A percentile compares a stretch with the other conserved stretches of the same genome.
These are phyloP conservation scores for Ustilago tritici DNA, from an alignment of 1,284 basidiomycete species.

Conservation along the genomic window DNA sequence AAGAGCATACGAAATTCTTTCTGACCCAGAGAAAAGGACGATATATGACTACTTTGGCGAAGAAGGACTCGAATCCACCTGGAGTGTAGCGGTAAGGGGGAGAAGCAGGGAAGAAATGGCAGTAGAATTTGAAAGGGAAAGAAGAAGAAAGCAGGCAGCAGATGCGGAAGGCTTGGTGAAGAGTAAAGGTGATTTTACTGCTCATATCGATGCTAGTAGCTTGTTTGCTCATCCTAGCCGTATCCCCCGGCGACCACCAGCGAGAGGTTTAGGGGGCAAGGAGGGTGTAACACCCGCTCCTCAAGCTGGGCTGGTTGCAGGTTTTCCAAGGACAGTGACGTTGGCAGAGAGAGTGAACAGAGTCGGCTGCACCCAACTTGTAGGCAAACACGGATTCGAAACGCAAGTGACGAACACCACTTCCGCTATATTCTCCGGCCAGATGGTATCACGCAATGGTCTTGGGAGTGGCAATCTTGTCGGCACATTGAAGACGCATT, in stretches of 20 bases:
- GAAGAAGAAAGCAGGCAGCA: slow-evolving; percentile 71
- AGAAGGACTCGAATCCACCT: slow-evolving; percentile 73
- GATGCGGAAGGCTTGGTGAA: slow-evolving; percentile 73
- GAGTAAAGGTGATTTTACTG: slow-evolving; percentile 72
- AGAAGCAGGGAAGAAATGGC: slow-evolving; percentile 75
- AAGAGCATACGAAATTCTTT: slow-evolving; percentile 79
- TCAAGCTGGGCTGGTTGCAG: slow-evolving; percentile 81
- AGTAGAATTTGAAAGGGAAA: slow-evolving; percentile 72
- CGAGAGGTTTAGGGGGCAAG: slow-evolving; percentile 77
- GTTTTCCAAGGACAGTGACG: slow-evolving; percentile 23
- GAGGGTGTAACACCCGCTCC: neutral
- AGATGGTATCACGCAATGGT: slow-evolving; percentile 70
- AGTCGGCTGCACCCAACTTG: slow-evolving; percentile 57
- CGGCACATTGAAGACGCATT: slow-evolving; percentile 77
- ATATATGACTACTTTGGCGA: slow-evolving; percentile 83
- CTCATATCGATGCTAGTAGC: slow-evolving; percentile 62
- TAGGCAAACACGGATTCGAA: slow-evolving; percentile 67
- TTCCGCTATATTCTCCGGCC: slow-evolving; percentile 57
- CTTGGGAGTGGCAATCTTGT: slow-evolving; percentile 73
- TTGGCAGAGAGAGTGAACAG: slow-evolving; percentile 46
- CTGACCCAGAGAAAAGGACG: slow-evolving; percentile 79
- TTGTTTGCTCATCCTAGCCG: slow-evolving; percentile 77
- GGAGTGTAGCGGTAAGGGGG: slow-evolving; percentile 72
- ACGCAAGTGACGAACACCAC: slow-evolving; percentile 52
- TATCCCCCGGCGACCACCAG: slow-evolving; percentile 74